Percentiles rank a stretch among this genome's conserved stretches.
Evolutionary conservation across 129 eudicot species (phyloP).

Genomic region (Rutidosis leptorrhynchoides): DNA sequence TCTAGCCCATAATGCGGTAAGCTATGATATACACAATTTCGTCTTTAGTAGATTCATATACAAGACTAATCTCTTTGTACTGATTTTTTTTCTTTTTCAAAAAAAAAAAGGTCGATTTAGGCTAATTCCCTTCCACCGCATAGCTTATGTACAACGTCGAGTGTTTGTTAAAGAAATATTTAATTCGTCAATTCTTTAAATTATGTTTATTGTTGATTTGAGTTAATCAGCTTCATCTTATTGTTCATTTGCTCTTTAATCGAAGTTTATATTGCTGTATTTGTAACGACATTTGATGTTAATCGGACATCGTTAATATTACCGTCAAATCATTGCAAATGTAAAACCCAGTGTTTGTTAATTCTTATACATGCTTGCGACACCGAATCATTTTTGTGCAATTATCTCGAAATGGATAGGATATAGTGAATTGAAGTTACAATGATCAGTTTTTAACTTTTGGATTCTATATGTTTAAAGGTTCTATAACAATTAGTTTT

Average conservation of each 20-base stretch:
- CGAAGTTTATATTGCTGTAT: not conserved
- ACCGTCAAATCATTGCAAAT: not conserved
- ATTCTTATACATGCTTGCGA: no score
- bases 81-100: no score
- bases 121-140: no score
- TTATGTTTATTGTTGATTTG: not conserved
- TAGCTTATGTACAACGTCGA: constrained; percentile 3
- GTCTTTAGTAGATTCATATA: no score
- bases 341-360: constrained; percentile 2
- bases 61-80: no score
- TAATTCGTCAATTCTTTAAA: not conserved
- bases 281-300: constrained; percentile 18
- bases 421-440: not conserved
- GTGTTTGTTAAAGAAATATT: not conserved
- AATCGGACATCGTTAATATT: constrained; percentile 20
- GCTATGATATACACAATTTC: no score
- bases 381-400: constrained; percentile 1
- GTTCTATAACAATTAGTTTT: not conserved
- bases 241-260: not conserved
- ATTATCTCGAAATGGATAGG: not conserved
- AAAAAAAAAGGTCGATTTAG: no score
- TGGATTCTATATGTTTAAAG: not conserved
- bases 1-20: no score
- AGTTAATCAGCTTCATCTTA: not conserved
- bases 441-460: not conserved